Conservation (phyloP, 2,329 filamentous ascomycete genomes). For the Nemania bipapillata region DNA sequence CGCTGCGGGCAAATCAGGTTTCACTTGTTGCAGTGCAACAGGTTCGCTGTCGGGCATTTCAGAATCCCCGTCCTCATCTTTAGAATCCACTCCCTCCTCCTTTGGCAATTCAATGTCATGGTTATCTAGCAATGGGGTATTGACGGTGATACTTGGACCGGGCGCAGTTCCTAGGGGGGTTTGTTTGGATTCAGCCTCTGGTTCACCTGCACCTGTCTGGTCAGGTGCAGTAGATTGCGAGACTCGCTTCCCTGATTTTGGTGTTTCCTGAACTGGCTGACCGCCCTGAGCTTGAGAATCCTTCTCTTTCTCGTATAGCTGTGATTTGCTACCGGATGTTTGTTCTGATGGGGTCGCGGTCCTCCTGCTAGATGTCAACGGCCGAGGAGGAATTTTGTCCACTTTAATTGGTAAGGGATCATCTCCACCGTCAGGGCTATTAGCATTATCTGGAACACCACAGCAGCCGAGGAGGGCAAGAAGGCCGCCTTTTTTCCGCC, state of each 20-base stretch:
- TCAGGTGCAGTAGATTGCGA: slow-evolving; percentile 62
- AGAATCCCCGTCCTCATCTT: slow-evolving; percentile 69
- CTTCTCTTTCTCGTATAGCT: slow-evolving; percentile 63
- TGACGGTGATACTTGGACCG: slow-evolving; percentile 57
- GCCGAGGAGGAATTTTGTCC: slow-evolving; percentile 66
- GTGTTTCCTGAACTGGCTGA: slow-evolving; percentile 48
- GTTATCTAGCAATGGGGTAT: slow-evolving; percentile 52
- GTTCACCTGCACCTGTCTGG: slow-evolving; percentile 57
- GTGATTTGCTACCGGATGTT: slow-evolving; percentile 55
- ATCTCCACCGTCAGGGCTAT: slow-evolving; percentile 63
- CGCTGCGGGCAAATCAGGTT: slow-evolving; percentile 54
- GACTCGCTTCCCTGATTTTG: slow-evolving; percentile 58
- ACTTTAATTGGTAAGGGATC: slow-evolving; percentile 67
- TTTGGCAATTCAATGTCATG: slow-evolving; percentile 53
- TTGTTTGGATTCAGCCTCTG: slow-evolving; percentile 61
- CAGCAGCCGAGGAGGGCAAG: slow-evolving; percentile 74
- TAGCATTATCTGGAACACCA: slow-evolving; percentile 69
- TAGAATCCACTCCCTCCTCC: slow-evolving; percentile 52
- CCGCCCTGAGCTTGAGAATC: slow-evolving; percentile 48
- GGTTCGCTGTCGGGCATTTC: slow-evolving; percentile 73
- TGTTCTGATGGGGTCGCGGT: slow-evolving; percentile 65
- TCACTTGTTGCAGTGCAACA: slow-evolving; percentile 56
- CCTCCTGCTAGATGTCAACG: slow-evolving; percentile 65
- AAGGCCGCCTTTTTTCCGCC: slow-evolving; percentile 66
- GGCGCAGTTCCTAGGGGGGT: slow-evolving; percentile 52